Evolutionary conservation across 2,329 filamentous ascomycete species (phyloP), one percentile per base, ranked within the genome.

Genomic region (Hypoxylon sp.): DNA sequence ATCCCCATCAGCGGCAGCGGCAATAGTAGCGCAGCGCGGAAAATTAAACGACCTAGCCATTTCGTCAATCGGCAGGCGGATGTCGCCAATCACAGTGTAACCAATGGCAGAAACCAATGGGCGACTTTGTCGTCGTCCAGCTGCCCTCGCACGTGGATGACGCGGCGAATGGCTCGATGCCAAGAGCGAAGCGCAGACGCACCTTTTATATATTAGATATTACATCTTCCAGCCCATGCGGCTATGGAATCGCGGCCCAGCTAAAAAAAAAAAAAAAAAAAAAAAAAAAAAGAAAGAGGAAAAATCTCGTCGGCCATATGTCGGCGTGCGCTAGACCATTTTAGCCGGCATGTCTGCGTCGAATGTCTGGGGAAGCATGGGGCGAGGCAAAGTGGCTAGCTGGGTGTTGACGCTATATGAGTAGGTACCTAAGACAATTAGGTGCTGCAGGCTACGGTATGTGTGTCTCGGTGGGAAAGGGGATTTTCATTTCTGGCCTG

Each of bases 321-420:
- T 69, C 66, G 69, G 65, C 59, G 63, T 29, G 26, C 11, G 59
- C 48, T 65, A 62, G 59, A 33, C 44, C 22, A 54, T 61, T 76
- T 75, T 74, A 75, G 72, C 74, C 74, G 74, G 69, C 66, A 73
- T 71, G 59, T 22, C 44, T 29, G 46, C 46, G 58, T 58, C 33
- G 37, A 33, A 35, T 44, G 33, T 57, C 44, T n/a, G 19, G 48
- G 55, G 55, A 57, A 60, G 44, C 35, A 14, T 59, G 42, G 35
- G 39, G 13, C 10, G 26, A 31, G 47, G 6, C 26, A 9, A 31
- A 8, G 24, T 57, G 39, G 39, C 39, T 57, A 13, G 54, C 39
- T 24, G 33, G 37, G 24, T 24, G 51, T 22, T 54, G 42, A 54
- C n/a, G 29, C 29, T 9, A 33, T 8, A 6, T 10, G 31, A 35